Evolutionary conservation across 805 yeast genomes (phyloP).

Genomic region (Jamesozyma jinghongensis): DNA sequence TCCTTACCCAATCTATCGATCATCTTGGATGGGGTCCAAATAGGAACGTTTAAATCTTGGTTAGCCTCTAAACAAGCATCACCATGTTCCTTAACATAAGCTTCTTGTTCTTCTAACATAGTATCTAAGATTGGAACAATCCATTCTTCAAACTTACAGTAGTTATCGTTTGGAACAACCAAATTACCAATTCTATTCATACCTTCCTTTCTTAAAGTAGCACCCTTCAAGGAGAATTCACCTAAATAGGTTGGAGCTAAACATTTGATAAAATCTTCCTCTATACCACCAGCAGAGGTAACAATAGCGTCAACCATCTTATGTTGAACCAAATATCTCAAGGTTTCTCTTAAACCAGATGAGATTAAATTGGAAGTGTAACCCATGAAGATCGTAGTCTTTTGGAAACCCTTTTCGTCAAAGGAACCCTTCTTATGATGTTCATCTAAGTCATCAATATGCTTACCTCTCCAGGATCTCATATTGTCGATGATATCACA

Average conservation of each 20-base stretch:
- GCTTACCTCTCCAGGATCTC: conserved; percentile 89
- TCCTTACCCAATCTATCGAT: conserved; percentile 93
- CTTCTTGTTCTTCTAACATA: conserved; percentile 83
- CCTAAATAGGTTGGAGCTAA: conserved; percentile 95
- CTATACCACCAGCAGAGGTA: conserved; percentile 97
- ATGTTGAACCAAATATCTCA: conserved; percentile 82
- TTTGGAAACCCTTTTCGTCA: conserved; percentile 69
- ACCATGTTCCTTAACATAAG: conserved; percentile 46
- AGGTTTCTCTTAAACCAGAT: conserved; percentile 86
- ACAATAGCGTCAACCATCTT: conserved; percentile 93
- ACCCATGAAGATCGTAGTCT: conserved; percentile 88
- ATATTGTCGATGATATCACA: conserved; percentile 88
- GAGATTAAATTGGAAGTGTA: conserved; percentile 94
- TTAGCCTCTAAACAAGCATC: conserved; percentile 47
- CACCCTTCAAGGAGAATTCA: conserved; percentile 76
- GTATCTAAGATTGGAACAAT: conserved; percentile 86
- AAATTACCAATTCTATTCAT: conserved; percentile 96
- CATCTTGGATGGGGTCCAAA: conserved; percentile 91
- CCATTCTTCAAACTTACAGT: conserved; percentile 98
- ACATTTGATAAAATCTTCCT: conserved; percentile 94
- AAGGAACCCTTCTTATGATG: conserved; percentile 66
- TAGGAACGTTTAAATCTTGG: conserved; percentile 36
- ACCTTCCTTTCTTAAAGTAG: conserved; percentile 81
- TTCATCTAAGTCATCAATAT: conserved; percentile 56
- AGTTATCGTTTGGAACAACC: conserved; percentile 95